Base-by-base conservation (phyloP, 352 stramenopile genomes). In the Phytopythium kandeliae region DNA sequence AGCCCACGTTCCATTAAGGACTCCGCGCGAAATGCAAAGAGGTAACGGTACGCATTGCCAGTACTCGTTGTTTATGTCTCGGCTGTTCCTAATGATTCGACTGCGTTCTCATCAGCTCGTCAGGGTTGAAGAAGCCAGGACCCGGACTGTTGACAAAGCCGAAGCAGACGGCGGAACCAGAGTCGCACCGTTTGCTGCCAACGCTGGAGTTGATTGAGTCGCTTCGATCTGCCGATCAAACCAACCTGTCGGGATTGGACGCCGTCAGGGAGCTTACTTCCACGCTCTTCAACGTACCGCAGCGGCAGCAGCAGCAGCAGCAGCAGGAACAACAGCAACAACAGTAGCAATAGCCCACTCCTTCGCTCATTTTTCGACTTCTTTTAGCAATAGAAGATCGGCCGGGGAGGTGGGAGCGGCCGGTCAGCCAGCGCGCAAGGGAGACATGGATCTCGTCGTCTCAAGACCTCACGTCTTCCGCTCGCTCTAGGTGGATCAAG, bases 131-230 rank as follows among this genome's bases (percentile, higher is more conserved):
- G n/a, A n/a, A n/a, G n/a, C n/a, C n/a, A n/a, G n/a, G n/a, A n/a
- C n/a, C n/a, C n/a, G n/a, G n/a, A n/a, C n/a, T n/a, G n/a, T n/a
- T n/a, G n/a, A 15, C 6, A 24, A 21, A 36, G 2, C 2, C 12
- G 25, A 48, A 36, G 17, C 7, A 48, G 55, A 48, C 25, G n/a
- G 28, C 46, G 58, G n/a, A 33, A 48, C 21, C 11, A 10, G 30
- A 31, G 38, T 48, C 26, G 10, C 38, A 53, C 28, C 66, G 50
- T 2, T 49, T 19, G 22, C 30, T 69, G 13, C 64, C 64, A 11
- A 55, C 64, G 28, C 33, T 67, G 26, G 54, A 59, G 24, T 24
- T 72, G 57, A 58, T 60, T 44, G 35, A 48, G 22, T 34, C 43
- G 6, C 42, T 69, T 45, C 60, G 56, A 33, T 26, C 53, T n/a